Conservation (phyloP, 169 alveolate genomes). For the Eimeria acervulina region DNA sequence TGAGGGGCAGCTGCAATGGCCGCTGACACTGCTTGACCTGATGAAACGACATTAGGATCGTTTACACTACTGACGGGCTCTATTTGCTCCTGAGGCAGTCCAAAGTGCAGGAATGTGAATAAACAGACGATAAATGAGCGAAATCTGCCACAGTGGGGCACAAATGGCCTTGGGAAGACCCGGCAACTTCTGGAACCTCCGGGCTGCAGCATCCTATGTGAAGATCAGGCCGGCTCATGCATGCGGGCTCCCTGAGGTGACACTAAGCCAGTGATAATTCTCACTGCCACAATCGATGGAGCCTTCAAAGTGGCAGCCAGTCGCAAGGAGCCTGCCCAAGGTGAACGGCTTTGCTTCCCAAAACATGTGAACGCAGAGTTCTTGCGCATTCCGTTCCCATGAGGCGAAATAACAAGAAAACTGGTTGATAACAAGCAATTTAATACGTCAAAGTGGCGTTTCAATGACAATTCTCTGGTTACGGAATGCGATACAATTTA, state of each 20-base stretch:
- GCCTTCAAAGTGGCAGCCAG: not conserved
- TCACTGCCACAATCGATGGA: slow-evolving; percentile 9
- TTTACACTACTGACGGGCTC: not conserved
- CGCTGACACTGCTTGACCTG: not conserved
- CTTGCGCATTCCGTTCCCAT: slow-evolving; percentile 39
- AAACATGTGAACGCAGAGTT: slow-evolving; percentile 33
- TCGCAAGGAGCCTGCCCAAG: slow-evolving; percentile 16
- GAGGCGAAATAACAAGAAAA: slow-evolving; percentile 43
- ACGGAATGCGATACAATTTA: slow-evolving; percentile 60
- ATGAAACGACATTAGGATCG: not conserved
- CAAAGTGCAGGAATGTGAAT: not conserved
- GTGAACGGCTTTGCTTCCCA: slow-evolving; percentile 45
- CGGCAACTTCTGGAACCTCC: slow-evolving; percentile 15
- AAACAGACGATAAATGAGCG: slow-evolving; percentile 31
- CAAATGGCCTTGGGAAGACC: slow-evolving; percentile 47
- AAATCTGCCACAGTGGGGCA: slow-evolving; percentile 11
- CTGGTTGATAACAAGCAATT: slow-evolving; percentile 12
- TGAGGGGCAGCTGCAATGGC: slow-evolving; percentile 24
- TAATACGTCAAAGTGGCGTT: not conserved
- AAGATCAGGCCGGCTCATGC: slow-evolving; percentile 3
- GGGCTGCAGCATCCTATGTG: slow-evolving; percentile 61
- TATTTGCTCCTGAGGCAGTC: slow-evolving; percentile 4
- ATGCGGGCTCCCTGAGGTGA: slow-evolving; percentile 16
- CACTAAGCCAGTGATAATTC: not conserved
- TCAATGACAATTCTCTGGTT: slow-evolving; percentile 21